phyloP scores from a whole-genome alignment of 768 basidiomycete species.

The Pleurotus djamor region DNA sequence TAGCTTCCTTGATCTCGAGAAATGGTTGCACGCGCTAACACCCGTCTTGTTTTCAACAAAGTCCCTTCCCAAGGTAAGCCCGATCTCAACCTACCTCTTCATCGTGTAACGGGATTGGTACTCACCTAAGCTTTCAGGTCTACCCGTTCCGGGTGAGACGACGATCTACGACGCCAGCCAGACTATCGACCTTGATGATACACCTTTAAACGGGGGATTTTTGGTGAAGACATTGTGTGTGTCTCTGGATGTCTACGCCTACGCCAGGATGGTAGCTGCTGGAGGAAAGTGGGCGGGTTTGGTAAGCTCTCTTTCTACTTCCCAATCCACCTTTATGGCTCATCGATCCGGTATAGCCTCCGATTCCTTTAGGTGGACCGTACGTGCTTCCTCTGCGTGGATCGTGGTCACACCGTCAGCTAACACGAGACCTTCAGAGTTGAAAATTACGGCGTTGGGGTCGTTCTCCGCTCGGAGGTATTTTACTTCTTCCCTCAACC shows the following conservation, averaged over 20 bases:
- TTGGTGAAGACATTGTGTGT: conserved; percentile 48
- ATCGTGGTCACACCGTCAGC: background rate
- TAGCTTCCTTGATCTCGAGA: too few relatives aligned
- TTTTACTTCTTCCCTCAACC: background rate
- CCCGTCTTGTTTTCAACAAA: conserved; percentile 32
- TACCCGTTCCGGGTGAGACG: conserved; percentile 43
- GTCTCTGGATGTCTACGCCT: conserved; percentile 41
- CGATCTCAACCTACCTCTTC: background rate
- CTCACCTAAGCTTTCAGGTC: conserved; percentile 20
- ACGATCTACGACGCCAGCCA: conserved; percentile 39
- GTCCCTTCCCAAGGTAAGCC: conserved; percentile 26
- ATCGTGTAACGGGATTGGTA: conserved; percentile 11
- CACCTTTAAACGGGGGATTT: conserved; percentile 41
- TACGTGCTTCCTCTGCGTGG: conserved; percentile 15
- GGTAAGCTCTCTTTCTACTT: background rate
- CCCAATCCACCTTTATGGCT: background rate
- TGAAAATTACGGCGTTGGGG: conserved; percentile 32
- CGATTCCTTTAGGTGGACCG: conserved; percentile 33
- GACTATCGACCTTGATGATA: conserved; percentile 48
- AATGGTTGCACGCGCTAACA: conserved; percentile 16
- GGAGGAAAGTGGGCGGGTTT: background rate
- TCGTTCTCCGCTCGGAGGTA: conserved; percentile 36
- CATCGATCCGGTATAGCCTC: conserved; percentile 11
- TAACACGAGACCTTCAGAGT: conserved; percentile 15
- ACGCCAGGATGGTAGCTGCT: conserved; percentile 31